A percentile compares a stretch with the other conserved stretches of the same genome.
phyloP scores from a whole-genome alignment of 352 stramenopile genomes.

The Pythium coloratum region DNA sequence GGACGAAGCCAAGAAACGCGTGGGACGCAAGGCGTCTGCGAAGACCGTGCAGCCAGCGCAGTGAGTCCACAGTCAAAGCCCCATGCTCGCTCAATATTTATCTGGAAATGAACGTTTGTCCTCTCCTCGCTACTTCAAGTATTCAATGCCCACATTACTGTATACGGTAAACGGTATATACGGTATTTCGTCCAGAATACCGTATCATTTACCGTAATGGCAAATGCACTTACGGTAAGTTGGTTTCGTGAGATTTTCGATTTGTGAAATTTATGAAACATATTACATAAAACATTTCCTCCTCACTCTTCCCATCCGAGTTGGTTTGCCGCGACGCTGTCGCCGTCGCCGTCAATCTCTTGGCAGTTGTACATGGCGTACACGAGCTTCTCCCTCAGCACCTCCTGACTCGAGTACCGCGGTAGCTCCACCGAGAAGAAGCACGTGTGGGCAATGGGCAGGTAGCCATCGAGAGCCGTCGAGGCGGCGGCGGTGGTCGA shows the following conservation, averaged over 20 bases:
- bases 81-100: not conserved
- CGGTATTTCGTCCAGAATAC: not conserved
- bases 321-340: conserved; percentile 79
- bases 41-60: conserved; percentile 8
- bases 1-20: conserved; percentile 18
- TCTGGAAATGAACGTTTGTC: not conserved
- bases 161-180: too few relatives aligned
- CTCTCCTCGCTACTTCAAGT: not conserved
- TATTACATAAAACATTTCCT: not conserved
- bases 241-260: not conserved
- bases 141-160: not conserved
- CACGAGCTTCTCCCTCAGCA: conserved; percentile 76
- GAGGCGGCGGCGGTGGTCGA: not conserved
- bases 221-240: not conserved
- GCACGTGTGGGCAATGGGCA: conserved; percentile 98
- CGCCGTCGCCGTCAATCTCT: conserved; percentile 90
- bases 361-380: conserved; percentile 95
- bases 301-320: conserved; percentile 76
- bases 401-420: conserved; percentile 86
- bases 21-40: conserved; percentile 24
- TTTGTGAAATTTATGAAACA: conserved; percentile 7
- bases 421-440: conserved; percentile 98
- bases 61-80: too few relatives aligned
- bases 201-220: not conserved
- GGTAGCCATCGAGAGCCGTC: conserved; percentile 70